phyloP scores from a whole-genome alignment of 768 basidiomycete species.

The Rhodotorula diobovata region DNA sequence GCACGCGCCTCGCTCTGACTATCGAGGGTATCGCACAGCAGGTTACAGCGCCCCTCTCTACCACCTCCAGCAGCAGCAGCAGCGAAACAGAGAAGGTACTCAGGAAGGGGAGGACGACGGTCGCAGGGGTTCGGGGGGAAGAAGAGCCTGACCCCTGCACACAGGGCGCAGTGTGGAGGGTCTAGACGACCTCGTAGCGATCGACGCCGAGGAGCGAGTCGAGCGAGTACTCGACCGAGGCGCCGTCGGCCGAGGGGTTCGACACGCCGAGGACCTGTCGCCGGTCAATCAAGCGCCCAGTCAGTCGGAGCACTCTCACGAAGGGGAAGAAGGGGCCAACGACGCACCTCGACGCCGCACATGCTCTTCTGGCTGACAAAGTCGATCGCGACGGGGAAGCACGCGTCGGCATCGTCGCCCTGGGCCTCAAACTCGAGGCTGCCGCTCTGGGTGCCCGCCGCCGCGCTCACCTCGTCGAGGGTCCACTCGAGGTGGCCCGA shows the following conservation, averaged over 20 bases:
- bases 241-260: conserved; percentile 55
- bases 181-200: conserved; percentile 52
- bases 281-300: conserved; percentile 29
- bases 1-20: too few species aligned
- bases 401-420: conserved; percentile 72
- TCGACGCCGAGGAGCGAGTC: conserved; percentile 56
- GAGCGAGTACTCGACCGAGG: conserved; percentile 57
- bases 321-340: background rate
- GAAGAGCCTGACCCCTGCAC: background rate
- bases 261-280: conserved; percentile 51
- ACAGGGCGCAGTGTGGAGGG: too few species aligned
- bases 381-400: conserved; percentile 84
- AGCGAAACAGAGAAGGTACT: background rate
- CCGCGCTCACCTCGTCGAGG: conserved; percentile 65
- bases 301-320: background rate
- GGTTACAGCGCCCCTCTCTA: background rate
- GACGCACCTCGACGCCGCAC: conserved; percentile 64
- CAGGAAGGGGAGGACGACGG: background rate
- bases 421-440: conserved; percentile 85
- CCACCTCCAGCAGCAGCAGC: too few species aligned
- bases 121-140: background rate
- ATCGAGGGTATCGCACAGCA: background rate
- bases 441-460: conserved; percentile 60
- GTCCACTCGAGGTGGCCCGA: conserved; percentile 82
- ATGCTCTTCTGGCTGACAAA: conserved; percentile 79